Percentiles rank a stretch among this genome's conserved stretches.
Conservation (phyloP, 2,329 filamentous ascomycete species). For the Monosporascus sp. region DNA sequence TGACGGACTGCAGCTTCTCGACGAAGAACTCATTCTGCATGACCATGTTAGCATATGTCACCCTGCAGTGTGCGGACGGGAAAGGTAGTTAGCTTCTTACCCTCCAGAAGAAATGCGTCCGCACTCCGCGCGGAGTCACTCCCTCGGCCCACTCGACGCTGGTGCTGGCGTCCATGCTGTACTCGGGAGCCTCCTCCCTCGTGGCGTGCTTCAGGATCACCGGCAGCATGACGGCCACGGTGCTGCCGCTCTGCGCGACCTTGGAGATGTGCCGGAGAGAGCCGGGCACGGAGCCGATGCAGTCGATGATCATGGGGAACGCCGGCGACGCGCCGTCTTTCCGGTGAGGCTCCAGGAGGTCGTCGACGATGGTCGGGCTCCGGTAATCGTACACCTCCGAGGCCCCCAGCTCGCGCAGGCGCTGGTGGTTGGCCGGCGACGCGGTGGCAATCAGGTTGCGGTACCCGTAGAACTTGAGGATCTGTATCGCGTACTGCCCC, state of each 20-base stretch:
- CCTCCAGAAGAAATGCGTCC: conserved; percentile 49
- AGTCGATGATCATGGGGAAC: conserved; percentile 48
- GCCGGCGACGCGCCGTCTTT: conserved; percentile 13
- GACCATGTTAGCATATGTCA: too few species aligned
- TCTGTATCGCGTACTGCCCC: conserved; percentile 44
- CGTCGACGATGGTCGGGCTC: conserved; percentile 28
- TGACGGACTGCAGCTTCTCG: conserved; percentile 47
- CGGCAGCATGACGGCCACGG: conserved; percentile 55
- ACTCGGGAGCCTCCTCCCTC: conserved; percentile 42
- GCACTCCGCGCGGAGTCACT: conserved; percentile 47
- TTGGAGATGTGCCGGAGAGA: conserved; percentile 44
- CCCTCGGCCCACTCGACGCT: conserved; percentile 45
- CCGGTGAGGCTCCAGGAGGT: conserved; percentile 19
- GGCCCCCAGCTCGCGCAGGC: conserved; percentile 39
- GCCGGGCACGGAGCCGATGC: conserved; percentile 45
- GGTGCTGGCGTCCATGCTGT: conserved; percentile 46
- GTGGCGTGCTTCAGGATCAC: conserved; percentile 51
- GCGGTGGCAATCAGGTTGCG: conserved; percentile 43
- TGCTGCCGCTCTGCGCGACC: conserved; percentile 43
- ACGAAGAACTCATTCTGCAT: conserved; percentile 50
- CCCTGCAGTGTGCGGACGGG: too few species aligned
- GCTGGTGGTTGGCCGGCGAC: conserved; percentile 39
- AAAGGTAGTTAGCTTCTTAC: conserved; percentile 25
- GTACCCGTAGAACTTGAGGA: conserved; percentile 49
- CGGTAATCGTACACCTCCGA: conserved; percentile 43